These are phyloP conservation scores for Orbilia blumenaviensis DNA, from an alignment of 2,329 filamentous ascomycete species.

Conservation along the genomic window DNA sequence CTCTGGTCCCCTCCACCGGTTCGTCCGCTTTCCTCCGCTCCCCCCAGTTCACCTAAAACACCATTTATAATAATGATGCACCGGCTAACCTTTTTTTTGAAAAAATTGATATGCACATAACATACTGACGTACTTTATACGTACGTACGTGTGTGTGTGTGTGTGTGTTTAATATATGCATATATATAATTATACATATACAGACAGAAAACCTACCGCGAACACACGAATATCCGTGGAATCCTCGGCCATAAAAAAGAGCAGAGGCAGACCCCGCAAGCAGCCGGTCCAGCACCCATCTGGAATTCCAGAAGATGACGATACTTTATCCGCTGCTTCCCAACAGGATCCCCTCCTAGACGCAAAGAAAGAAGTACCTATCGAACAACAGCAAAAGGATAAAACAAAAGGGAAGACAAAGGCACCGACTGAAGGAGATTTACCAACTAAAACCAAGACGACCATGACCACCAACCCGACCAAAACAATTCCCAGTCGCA, in stretches of 20 bases:
- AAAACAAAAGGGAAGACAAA: background rate
- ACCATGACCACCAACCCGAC: background rate
- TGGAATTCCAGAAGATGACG: background rate
- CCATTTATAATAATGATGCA: no score
- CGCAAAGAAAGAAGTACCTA: conserved; percentile 15
- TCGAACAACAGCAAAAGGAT: background rate
- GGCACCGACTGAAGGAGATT: background rate
- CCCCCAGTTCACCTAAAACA: background rate
- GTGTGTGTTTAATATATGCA: no score
- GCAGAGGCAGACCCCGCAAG: conserved; percentile 44
- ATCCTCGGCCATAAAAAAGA: conserved; percentile 24
- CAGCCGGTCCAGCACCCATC: background rate
- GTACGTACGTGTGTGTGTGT: no score
- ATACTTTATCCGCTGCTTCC: background rate
- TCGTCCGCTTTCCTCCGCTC: background rate
- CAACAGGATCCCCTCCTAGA: background rate
- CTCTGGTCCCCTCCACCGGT: background rate
- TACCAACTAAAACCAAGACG: conserved; percentile 2
- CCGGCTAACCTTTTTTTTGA: no score
- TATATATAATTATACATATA: background rate
- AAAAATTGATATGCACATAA: no score
- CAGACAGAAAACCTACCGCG: background rate
- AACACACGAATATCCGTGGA: conserved; percentile 10
- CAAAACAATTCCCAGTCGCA: conserved; percentile 1
- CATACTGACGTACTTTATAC: no score